These are phyloP conservation scores for Amniculicola lignicola DNA, from an alignment of 495 filamentous ascomycete species.

Conservation along the genomic window DNA sequence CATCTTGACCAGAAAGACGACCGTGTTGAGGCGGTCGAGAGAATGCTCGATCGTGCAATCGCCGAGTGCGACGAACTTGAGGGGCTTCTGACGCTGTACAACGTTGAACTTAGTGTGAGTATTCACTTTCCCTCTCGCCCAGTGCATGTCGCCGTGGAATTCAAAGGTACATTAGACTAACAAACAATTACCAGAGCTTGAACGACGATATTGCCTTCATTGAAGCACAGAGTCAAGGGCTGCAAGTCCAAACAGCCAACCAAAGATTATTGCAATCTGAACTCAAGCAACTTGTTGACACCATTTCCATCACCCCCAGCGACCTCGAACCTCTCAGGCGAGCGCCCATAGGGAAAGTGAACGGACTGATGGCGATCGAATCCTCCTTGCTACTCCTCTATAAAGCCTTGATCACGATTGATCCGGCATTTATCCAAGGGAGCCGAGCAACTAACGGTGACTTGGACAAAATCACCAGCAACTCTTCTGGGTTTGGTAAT, in stretches of 20 bases:
- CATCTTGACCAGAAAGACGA: slow-evolving; percentile 88
- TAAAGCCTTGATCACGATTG: slow-evolving; percentile 92
- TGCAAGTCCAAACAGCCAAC: slow-evolving; percentile 95
- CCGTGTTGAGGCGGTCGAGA: slow-evolving; percentile 75
- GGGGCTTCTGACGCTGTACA: slow-evolving; percentile 86
- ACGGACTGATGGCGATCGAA: slow-evolving; percentile 74
- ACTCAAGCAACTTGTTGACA: slow-evolving; percentile 74
- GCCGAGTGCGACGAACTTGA: slow-evolving; percentile 94
- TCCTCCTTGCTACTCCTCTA: slow-evolving; percentile 73
- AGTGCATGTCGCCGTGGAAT: not conserved
- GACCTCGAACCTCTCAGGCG: slow-evolving; percentile 71
- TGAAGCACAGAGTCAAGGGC: slow-evolving; percentile 91
- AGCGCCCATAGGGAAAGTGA: slow-evolving; percentile 66
- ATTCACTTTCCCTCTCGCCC: not conserved
- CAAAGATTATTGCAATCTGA: slow-evolving; percentile 91
- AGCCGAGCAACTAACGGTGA: slow-evolving; percentile 7
- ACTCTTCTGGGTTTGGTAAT: slow-evolving; percentile 62
- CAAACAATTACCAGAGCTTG: slow-evolving; percentile 59
- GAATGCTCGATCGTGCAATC: slow-evolving; percentile 80
- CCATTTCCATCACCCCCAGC: slow-evolving; percentile 74
- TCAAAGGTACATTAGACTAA: not conserved
- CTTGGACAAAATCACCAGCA: slow-evolving; percentile 31
- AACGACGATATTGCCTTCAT: slow-evolving; percentile 96
- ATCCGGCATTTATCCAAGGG: slow-evolving; percentile 58
- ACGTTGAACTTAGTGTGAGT: slow-evolving; percentile 87